Percentiles rank a stretch among this genome's conserved stretches.
These are phyloP conservation scores for Xylariaceae sp. DNA, from an alignment of 2,329 filamentous ascomycete species.

Conservation along the genomic window DNA sequence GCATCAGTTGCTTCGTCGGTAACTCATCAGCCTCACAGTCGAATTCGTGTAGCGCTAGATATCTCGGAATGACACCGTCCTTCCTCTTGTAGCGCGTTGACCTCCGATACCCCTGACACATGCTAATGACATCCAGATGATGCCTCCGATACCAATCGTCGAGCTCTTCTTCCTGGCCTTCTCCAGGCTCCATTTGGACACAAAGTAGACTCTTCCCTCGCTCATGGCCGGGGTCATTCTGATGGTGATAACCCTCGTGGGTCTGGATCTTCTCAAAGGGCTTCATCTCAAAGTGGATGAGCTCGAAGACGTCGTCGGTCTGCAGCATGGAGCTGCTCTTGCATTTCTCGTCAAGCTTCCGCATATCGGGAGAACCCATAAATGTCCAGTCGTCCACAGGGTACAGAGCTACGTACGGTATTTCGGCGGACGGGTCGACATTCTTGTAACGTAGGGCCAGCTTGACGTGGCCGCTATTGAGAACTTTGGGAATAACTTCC, in stretches of 20 bases:
- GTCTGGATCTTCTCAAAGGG: conserved; percentile 8
- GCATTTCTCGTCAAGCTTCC: background rate
- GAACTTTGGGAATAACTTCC: conserved; percentile 4
- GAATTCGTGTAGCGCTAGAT: conserved; percentile 7
- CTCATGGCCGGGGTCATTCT: background rate
- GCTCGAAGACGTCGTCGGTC: conserved; percentile 2
- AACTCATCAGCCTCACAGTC: conserved; percentile 4
- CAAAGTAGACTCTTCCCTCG: background rate
- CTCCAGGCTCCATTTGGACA: conserved; percentile 5
- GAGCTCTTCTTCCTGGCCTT: conserved; percentile 1
- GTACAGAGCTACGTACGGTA: conserved; percentile 11
- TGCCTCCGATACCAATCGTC: conserved; percentile 8
- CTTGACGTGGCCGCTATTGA: conserved; percentile 1
- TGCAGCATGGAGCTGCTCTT: conserved; percentile 3
- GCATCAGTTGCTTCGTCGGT: background rate
- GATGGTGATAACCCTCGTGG: background rate
- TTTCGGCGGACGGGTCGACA: background rate
- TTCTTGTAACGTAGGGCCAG: conserved; percentile 14
- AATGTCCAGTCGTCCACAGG: conserved; percentile 3
- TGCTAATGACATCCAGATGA: conserved; percentile 2
- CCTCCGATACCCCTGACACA: conserved; percentile 2
- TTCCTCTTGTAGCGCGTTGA: conserved; percentile 6
- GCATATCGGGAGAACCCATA: background rate
- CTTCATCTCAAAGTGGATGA: conserved; percentile 7
- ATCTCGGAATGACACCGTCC: conserved; percentile 3